Conservation (phyloP, 345 rosid species). For the Pseudoturritis turrita region DNA sequence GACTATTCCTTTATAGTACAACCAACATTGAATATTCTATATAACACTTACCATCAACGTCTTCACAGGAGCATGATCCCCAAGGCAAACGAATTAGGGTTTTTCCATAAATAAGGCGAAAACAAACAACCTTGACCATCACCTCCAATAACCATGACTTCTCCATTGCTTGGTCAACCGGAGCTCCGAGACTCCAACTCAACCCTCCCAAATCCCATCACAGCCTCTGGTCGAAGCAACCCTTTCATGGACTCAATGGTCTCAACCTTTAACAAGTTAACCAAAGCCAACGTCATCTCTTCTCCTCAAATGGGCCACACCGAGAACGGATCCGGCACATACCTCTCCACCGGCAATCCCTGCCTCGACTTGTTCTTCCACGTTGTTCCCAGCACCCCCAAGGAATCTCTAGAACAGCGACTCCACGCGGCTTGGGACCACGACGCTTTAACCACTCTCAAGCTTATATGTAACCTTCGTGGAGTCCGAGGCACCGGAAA, state of each 20-base stretch:
- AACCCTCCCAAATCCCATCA: neutral
- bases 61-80: neutral
- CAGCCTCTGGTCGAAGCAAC: neutral
- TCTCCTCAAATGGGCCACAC: slow-evolving; percentile 39
- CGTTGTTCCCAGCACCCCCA: slow-evolving; percentile 46
- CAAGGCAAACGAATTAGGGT: neutral
- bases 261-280: slow-evolving; percentile 32
- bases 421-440: slow-evolving; percentile 44
- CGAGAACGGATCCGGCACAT: slow-evolving; percentile 42
- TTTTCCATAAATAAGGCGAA: neutral
- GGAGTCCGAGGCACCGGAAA: slow-evolving; percentile 70
- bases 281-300: neutral
- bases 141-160: slow-evolving; percentile 17
- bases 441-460: slow-evolving; percentile 48
- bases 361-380: slow-evolving; percentile 67
- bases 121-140: too few species aligned
- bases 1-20: too few species aligned
- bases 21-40: too few species aligned
- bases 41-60: neutral
- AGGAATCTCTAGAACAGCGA: slow-evolving; percentile 18
- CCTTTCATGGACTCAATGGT: slow-evolving; percentile 40
- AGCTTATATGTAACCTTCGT: slow-evolving; percentile 56
- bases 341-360: slow-evolving; percentile 39
- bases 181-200: slow-evolving; percentile 26
- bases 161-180: slow-evolving; percentile 41